A percentile compares a stretch with the other conserved stretches of the same genome.
Evolutionary conservation across 129 eudicot species (phyloP).

Genomic region (Flaveria trinervia): DNA sequence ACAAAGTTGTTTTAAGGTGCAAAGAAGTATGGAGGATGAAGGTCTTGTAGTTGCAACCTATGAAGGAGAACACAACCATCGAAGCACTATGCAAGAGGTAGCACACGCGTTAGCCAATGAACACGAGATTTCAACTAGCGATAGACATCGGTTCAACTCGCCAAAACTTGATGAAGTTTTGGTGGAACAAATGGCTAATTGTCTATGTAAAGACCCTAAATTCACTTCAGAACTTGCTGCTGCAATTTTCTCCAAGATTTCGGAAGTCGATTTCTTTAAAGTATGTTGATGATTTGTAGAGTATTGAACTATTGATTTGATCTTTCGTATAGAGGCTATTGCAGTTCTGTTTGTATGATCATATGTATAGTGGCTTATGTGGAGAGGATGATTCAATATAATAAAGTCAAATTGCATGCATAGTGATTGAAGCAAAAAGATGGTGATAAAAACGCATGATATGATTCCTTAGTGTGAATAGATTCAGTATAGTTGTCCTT

Average conservation of each 20-base stretch:
- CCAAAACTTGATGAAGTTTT: slow-evolving; percentile 36
- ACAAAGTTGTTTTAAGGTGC: slow-evolving; percentile 30
- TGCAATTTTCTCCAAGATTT: slow-evolving; percentile 54
- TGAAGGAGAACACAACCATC: slow-evolving; percentile 85
- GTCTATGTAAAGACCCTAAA: slow-evolving; percentile 47
- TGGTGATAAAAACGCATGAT: background rate
- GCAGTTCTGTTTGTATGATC: background rate
- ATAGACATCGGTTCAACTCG: background rate
- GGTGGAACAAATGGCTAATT: slow-evolving; percentile 64
- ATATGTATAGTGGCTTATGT: background rate
- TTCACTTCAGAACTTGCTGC: slow-evolving; percentile 63
- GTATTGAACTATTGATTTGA: background rate
- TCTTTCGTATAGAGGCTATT: slow-evolving; percentile 14
- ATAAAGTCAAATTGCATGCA: background rate
- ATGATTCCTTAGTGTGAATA: background rate
- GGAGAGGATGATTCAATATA: background rate
- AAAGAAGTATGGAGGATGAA: slow-evolving; percentile 71
- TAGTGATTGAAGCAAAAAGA: background rate
- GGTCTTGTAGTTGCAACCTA: slow-evolving; percentile 63
- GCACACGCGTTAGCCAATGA: slow-evolving; percentile 11
- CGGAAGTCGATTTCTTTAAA: slow-evolving; percentile 36
- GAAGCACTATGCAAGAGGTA: slow-evolving; percentile 23
- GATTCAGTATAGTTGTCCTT: background rate
- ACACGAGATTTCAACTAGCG: background rate
- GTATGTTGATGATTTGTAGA: background rate